These are phyloP conservation scores for Acacia acuminata DNA, from an alignment of 306 rosid species.

Conservation along the genomic window DNA sequence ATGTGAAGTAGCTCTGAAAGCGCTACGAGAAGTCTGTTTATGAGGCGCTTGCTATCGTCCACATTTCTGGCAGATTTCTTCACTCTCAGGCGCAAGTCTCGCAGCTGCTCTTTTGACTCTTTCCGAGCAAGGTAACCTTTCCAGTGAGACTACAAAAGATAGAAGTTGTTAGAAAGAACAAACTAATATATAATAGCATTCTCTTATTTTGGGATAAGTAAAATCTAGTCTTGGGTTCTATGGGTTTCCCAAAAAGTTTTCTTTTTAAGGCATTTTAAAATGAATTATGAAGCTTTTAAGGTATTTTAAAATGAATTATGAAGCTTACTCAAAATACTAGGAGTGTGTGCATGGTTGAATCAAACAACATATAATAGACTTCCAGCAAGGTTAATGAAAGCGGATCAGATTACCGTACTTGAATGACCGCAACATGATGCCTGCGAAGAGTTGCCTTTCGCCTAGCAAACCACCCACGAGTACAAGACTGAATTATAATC, in stretches of 20 bases:
- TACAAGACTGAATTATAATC: slow-evolving; percentile 65
- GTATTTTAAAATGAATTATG: neutral
- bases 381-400: slow-evolving; percentile 7
- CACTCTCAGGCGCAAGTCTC: slow-evolving; percentile 72
- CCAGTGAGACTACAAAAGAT: slow-evolving; percentile 67
- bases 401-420: slow-evolving; percentile 51
- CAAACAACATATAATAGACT: neutral
- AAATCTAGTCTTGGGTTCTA: neutral
- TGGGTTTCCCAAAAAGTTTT: neutral
- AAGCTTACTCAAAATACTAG: slow-evolving; percentile 2
- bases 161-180: neutral
- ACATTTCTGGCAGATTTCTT: slow-evolving; percentile 71
- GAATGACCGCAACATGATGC: slow-evolving; percentile 55
- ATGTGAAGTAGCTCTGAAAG: slow-evolving; percentile 55
- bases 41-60: slow-evolving; percentile 81
- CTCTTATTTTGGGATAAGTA: neutral
- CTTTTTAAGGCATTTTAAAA: neutral
- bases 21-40: slow-evolving; percentile 65
- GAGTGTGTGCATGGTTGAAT: neutral
- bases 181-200: neutral
- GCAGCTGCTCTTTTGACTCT: slow-evolving; percentile 59
- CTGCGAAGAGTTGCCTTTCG: slow-evolving; percentile 48
- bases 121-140: slow-evolving; percentile 73
- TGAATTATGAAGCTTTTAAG: neutral
- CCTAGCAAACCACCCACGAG: slow-evolving; percentile 72